Percentiles rank a stretch among this genome's conserved stretches.
Evolutionary conservation across 805 yeast species (phyloP).

Genomic region (Kluyveromyces aestuarii): DNA sequence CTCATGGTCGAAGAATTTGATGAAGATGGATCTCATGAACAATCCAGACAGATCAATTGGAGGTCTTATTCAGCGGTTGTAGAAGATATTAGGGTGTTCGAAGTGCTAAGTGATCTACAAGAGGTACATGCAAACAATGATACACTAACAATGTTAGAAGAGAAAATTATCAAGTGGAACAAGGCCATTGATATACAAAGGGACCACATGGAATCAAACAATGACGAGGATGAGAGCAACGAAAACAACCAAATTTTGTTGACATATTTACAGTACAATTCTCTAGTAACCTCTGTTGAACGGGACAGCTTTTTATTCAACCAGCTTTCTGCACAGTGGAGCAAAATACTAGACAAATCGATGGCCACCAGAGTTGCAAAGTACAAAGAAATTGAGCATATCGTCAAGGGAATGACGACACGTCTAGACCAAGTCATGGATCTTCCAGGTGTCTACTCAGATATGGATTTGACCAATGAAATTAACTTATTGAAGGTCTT

Average conservation of each 20-base stretch:
- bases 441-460: conserved; percentile 87
- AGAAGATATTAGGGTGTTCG: conserved; percentile 64
- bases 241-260: conserved; percentile 67
- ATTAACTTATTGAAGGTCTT: conserved; percentile 17
- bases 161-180: conserved; percentile 54
- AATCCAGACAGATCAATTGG: conserved; percentile 44
- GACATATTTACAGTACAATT: conserved; percentile 66
- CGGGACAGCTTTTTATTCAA: conserved; percentile 54
- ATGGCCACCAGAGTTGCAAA: conserved; percentile 20
- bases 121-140: conserved; percentile 1
- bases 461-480: conserved; percentile 49
- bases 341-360: conserved; percentile 8
- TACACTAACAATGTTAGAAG: conserved; percentile 43
- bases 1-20: conserved; percentile 25
- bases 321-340: conserved; percentile 26
- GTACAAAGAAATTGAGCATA: conserved; percentile 29
- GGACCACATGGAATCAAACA: conserved; percentile 41
- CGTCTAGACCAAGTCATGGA: conserved; percentile 57
- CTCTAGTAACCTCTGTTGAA: conserved; percentile 54
- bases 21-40: conserved; percentile 15
- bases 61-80: conserved; percentile 55
- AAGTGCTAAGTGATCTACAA: conserved; percentile 35
- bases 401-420: conserved; percentile 35
- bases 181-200: conserved; percentile 55
- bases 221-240: conserved; percentile 44